A percentile compares a stretch with the other conserved stretches of the same genome.
phyloP scores from a whole-genome alignment of 208 protist species.

The Acanthamoeba lenticulata region DNA sequence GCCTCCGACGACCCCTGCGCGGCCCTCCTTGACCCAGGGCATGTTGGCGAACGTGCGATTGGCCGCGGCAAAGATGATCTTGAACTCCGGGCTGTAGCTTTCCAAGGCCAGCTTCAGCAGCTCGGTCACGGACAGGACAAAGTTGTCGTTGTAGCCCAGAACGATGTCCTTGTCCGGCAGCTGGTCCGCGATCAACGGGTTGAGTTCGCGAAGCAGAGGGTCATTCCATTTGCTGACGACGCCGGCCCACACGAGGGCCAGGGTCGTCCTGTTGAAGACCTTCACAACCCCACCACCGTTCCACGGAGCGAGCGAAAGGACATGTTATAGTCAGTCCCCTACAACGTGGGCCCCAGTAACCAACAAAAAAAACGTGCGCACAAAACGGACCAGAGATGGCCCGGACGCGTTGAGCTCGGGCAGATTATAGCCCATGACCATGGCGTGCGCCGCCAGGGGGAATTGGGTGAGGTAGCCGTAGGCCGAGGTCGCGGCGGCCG shows the following conservation, averaged over 20 bases:
- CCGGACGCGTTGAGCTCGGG: neutral
- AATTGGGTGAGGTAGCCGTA: neutral
- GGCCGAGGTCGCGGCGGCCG: too few species aligned
- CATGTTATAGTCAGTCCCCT: too few species aligned
- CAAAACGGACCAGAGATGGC: neutral
- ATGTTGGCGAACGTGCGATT: neutral
- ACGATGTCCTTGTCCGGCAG: neutral
- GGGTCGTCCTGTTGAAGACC: neutral
- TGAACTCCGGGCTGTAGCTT: constrained; percentile 12
- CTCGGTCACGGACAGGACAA: neutral
- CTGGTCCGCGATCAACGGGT: constrained; percentile 3
- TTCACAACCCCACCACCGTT: too few species aligned
- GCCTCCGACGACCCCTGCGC: neutral
- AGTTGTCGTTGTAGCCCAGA: neutral
- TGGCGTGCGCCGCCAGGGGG: neutral
- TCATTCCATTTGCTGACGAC: constrained; percentile 31
- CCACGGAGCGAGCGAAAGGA: too few species aligned
- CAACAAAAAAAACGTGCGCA: neutral
- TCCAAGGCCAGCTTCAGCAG: neutral
- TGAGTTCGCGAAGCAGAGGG: neutral
- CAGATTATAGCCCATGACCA: neutral
- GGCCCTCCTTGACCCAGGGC: neutral
- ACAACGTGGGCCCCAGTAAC: neutral
- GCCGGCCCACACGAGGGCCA: neutral
- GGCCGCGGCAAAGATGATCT: neutral